Conservation (phyloP, 2,329 filamentous ascomycete genomes). For the Talaromyces sp. region DNA sequence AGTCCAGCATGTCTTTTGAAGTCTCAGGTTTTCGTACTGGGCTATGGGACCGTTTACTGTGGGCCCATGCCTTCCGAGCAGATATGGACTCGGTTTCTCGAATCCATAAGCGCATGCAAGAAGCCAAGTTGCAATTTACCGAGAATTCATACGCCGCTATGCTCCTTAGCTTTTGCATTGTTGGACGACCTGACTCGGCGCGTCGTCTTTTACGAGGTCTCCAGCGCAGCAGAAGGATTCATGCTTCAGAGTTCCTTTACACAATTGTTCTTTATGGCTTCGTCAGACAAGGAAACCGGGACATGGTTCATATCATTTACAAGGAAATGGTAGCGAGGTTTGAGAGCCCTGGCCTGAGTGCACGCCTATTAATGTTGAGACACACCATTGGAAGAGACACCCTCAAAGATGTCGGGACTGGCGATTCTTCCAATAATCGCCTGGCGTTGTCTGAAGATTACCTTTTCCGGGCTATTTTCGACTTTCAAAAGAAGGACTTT, state of each 20-base stretch:
- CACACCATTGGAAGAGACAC: conserved; percentile 29
- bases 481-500: conserved; percentile 36
- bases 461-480: conserved; percentile 32
- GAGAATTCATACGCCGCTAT: conserved; percentile 56
- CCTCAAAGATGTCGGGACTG: conserved; percentile 12
- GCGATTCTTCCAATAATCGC: conserved; percentile 11
- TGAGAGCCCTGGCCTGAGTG: conserved; percentile 25
- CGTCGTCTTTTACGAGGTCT: conserved; percentile 44
- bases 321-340: conserved; percentile 35
- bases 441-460: conserved; percentile 31
- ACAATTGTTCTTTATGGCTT: conserved; percentile 44
- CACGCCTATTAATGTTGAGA: conserved; percentile 31
- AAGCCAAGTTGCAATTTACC: conserved; percentile 47
- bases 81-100: conserved; percentile 51
- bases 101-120: conserved; percentile 52
- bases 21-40: conserved; percentile 51
- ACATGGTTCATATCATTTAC: conserved; percentile 49
- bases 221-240: conserved; percentile 31
- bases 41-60: conserved; percentile 75
- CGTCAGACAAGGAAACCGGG: conserved; percentile 43
- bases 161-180: conserved; percentile 52
- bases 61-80: conserved; percentile 61
- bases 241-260: conserved; percentile 41
- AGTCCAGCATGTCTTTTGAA: conserved; percentile 49
- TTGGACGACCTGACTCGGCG: conserved; percentile 51